Evolutionary conservation across 2,329 filamentous ascomycete species (phyloP).

Genomic region (Hymenoscyphus repandus): DNA sequence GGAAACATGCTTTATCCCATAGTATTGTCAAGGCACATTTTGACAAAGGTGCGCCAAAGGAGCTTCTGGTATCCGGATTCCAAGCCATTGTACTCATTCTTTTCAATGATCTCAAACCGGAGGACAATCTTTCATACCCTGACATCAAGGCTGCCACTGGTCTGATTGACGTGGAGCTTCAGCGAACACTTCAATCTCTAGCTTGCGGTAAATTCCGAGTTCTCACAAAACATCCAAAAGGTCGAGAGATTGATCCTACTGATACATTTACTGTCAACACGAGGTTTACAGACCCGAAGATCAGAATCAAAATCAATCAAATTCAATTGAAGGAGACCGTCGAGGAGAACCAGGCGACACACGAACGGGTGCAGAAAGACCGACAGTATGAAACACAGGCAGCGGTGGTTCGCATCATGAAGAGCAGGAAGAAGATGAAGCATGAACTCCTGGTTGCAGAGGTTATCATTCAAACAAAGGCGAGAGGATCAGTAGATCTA

Average conservation of each 20-base stretch:
- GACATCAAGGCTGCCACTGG: constrained; percentile 72
- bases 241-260: constrained; percentile 68
- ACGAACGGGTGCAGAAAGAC: constrained; percentile 83
- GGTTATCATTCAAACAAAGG: constrained; percentile 86
- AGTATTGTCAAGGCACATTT: constrained; percentile 81
- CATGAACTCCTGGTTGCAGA: constrained; percentile 86
- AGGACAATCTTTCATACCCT: constrained; percentile 65
- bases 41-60: constrained; percentile 66
- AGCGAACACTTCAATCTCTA: constrained; percentile 88
- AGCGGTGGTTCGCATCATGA: constrained; percentile 95
- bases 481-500: constrained; percentile 77
- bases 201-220: constrained; percentile 87
- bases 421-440: constrained; percentile 80
- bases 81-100: constrained; percentile 87
- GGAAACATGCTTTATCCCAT: constrained; percentile 92
- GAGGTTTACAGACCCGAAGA: constrained; percentile 72
- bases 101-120: constrained; percentile 67
- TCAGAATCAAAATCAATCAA: constrained; percentile 96
- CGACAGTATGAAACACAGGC: constrained; percentile 95
- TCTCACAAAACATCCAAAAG: constrained; percentile 77
- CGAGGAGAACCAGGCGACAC: constrained; percentile 90
- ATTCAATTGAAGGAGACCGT: constrained; percentile 95
- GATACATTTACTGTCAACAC: constrained; percentile 85
- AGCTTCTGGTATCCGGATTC: constrained; percentile 84
- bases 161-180: constrained; percentile 71